Conservation (phyloP, 257 asterid genomes). For the Plantago ovata region DNA sequence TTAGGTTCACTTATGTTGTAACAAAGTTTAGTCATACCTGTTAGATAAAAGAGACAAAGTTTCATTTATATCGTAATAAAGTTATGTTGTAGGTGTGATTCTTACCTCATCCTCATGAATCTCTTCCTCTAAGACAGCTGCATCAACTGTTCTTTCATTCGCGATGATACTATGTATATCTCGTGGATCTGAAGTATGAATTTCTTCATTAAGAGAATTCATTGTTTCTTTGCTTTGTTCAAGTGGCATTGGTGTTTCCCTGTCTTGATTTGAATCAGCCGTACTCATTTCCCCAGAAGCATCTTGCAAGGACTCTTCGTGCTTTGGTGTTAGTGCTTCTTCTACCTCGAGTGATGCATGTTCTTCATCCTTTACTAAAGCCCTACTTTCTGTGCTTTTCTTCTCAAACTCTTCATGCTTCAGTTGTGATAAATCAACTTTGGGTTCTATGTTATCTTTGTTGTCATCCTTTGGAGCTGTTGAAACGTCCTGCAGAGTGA, state of each 20-base stretch:
- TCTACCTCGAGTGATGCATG: background rate
- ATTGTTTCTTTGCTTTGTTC: too few relatives aligned
- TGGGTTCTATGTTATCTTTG: background rate
- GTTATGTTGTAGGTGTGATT: background rate
- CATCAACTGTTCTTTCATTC: slow-evolving; percentile 21
- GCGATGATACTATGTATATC: background rate
- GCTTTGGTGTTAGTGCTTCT: slow-evolving; percentile 2
- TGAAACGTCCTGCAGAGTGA: slow-evolving; percentile 1
- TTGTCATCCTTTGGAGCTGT: slow-evolving; percentile 5
- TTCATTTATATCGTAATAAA: background rate
- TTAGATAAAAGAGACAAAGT: background rate
- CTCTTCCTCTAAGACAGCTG: slow-evolving; percentile 19
- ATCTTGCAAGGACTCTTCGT: slow-evolving; percentile 8
- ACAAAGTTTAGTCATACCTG: background rate
- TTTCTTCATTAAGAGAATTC: too few relatives aligned
- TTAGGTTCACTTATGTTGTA: background rate
- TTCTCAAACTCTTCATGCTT: slow-evolving; percentile 9
- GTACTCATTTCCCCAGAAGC: slow-evolving; percentile 7
- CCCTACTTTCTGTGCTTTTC: background rate
- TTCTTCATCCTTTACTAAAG: background rate
- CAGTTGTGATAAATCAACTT: slow-evolving; percentile 7
- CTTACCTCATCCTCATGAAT: slow-evolving; percentile 22
- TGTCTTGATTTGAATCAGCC: slow-evolving; percentile 6
- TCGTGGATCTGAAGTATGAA: too few relatives aligned
- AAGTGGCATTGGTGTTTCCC: background rate